Base-by-base conservation (phyloP, 2,329 filamentous ascomycete genomes). In the Ceratocystis variospora region DNA sequence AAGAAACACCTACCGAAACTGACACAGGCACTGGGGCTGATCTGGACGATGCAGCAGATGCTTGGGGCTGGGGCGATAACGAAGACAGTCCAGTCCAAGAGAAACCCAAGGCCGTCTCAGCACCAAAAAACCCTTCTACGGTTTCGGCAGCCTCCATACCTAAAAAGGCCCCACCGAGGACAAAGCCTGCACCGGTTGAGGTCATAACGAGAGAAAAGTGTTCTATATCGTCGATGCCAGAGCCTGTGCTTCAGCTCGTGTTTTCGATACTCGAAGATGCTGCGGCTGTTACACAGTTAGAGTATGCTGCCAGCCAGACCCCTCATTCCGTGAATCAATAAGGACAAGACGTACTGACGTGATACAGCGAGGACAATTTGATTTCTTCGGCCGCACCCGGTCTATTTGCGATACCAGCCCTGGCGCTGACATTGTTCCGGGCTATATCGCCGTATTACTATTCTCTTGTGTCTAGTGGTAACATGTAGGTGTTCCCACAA, bases 1-100 rank as follows among this genome's bases (percentile, higher is more conserved):
- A 71, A 3, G 61, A 70, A 3, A 45, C 69, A 19, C 61, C 66
- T 63, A 19, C 33, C 48, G 53, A 28, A 10, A 62, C n/a, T 1
- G 22, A 70, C 7, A 48, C 41, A 45, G 55, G 48, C 19, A 8
- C 64, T 44, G 70, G 68, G 63, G 1, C 63, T 0, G 76, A 78
- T 0, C 78, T 77, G 6, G 78, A 81, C 15, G 80, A 83, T 25
- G 76, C 76, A 3, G 80, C 78, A 15, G 89, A 90, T 68, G 89
- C 89, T 37, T 94, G 90, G 88, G 90, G 89, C 44, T 95, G 90
- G 89, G 89, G 84, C n/a, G 89, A 84, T 33, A 80, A 93, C 33
- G 87, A 88, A 19, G 7, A 59, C 17, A 37, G 31, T 5, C 15
- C 25, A n/a, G 28, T 37, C 17, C 28, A 59, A 37, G 28, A 59